phyloP scores from a whole-genome alignment of 139 green algal species.

The Chlamydomonas incerta region DNA sequence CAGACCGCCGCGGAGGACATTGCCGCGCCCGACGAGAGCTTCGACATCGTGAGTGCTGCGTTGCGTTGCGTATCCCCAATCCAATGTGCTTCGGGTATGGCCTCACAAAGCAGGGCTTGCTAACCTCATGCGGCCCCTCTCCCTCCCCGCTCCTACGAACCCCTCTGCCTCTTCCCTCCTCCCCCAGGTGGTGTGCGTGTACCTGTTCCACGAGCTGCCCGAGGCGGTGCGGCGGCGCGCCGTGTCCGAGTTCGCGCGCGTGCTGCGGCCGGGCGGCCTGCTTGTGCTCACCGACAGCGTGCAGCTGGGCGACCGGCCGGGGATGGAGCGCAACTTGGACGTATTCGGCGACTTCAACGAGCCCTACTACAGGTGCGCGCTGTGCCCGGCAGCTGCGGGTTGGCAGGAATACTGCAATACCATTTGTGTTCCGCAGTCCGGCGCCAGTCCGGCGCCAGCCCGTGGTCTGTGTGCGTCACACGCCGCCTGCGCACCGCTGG shows the following conservation, averaged over 20 bases:
- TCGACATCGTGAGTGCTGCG: slow-evolving; percentile 63
- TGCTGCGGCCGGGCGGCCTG: slow-evolving; percentile 85
- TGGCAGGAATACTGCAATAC: too few relatives aligned
- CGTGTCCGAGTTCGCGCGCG: slow-evolving; percentile 75
- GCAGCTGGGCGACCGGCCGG: slow-evolving; percentile 67
- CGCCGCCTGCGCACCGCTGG: too few relatives aligned
- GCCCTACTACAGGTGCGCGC: slow-evolving; percentile 71
- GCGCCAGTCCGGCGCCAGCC: too few relatives aligned
- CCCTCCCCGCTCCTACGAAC: too few relatives aligned
- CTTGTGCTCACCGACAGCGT: slow-evolving; percentile 64
- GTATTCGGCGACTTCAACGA: slow-evolving; percentile 69
- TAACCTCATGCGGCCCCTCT: neutral
- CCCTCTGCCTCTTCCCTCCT: neutral
- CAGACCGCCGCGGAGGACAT: slow-evolving; percentile 73
- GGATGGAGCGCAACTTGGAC: slow-evolving; percentile 61
- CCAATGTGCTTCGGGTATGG: too few relatives aligned
- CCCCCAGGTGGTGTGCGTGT: slow-evolving; percentile 74
- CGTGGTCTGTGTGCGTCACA: too few relatives aligned
- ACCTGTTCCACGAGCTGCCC: slow-evolving; percentile 93
- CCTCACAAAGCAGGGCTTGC: too few relatives aligned
- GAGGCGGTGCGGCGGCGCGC: slow-evolving; percentile 51
- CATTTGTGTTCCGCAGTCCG: too few relatives aligned
- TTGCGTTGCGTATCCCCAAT: too few relatives aligned
- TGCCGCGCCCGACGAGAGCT: slow-evolving; percentile 61
- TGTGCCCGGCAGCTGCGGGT: too few relatives aligned